phyloP scores from a whole-genome alignment of 306 rosid genomes.

The Comarum palustre region DNA sequence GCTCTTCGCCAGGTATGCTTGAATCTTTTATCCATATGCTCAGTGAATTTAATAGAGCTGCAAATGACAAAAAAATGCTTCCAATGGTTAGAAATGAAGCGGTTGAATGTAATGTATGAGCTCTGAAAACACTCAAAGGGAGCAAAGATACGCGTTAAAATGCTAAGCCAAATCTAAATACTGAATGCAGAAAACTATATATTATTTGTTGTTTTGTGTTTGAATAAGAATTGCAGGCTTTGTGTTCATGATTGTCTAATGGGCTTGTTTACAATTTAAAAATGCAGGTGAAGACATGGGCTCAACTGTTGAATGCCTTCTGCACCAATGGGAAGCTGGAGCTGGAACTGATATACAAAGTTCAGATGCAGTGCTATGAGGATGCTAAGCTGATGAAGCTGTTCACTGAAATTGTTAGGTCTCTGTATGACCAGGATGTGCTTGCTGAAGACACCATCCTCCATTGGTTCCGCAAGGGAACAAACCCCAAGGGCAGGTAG shows the following conservation, averaged over 20 bases:
- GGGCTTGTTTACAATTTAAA: background rate
- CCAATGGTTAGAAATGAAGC: background rate
- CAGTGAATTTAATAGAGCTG: background rate
- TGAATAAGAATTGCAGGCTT: background rate
- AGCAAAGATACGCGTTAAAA: background rate
- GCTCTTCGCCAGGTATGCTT: slow-evolving; percentile 86
- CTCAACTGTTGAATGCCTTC: slow-evolving; percentile 74
- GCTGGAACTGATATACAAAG: slow-evolving; percentile 96
- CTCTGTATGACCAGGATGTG: slow-evolving; percentile 94
- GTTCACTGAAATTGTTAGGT: slow-evolving; percentile 80
- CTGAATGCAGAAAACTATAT: background rate
- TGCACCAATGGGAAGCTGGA: slow-evolving; percentile 94
- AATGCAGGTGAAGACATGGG: slow-evolving; percentile 92
- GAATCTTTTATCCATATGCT: background rate
- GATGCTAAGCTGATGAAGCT: slow-evolving; percentile 99
- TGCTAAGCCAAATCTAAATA: background rate
- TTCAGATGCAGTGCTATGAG: slow-evolving; percentile 99
- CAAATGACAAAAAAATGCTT: background rate
- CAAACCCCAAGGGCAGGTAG: slow-evolving; percentile 94
- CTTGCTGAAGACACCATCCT: slow-evolving; percentile 96
- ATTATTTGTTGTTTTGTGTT: background rate
- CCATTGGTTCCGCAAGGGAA: slow-evolving; percentile 91
- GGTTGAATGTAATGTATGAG: background rate
- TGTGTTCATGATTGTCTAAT: background rate
- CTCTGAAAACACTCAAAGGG: background rate